phyloP scores from a whole-genome alignment of 2,329 filamentous ascomycete genomes.

The Trichoderma brevicompactum region DNA sequence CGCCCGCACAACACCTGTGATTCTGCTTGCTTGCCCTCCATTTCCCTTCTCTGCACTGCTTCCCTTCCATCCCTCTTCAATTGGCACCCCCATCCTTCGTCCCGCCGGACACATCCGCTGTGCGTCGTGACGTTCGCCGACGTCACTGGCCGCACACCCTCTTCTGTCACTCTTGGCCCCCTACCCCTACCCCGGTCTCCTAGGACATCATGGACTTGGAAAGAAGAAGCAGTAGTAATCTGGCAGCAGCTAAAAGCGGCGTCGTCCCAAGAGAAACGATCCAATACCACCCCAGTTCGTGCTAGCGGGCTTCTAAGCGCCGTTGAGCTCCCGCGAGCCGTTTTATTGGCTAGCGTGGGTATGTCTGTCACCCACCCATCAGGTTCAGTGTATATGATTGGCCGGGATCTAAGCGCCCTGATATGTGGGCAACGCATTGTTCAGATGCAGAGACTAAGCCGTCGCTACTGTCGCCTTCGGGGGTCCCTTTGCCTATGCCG shows the following conservation, averaged over 20 bases:
- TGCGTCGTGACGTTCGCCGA: conserved; percentile 26
- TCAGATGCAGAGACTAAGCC: conserved; percentile 27
- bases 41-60: background rate
- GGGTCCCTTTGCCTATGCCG: conserved; percentile 14
- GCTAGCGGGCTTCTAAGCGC: conserved; percentile 42
- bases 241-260: conserved; percentile 25
- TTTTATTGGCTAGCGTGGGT: conserved; percentile 38
- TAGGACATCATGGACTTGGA: conserved; percentile 15
- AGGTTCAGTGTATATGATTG: conserved; percentile 40
- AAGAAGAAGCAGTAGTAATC: background rate
- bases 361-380: conserved; percentile 41
- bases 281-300: conserved; percentile 37
- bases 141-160: conserved; percentile 29
- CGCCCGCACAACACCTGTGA: background rate
- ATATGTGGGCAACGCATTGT: conserved; percentile 29
- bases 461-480: conserved; percentile 25
- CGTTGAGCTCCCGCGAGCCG: conserved; percentile 33
- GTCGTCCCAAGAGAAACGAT: conserved; percentile 22
- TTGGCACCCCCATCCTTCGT: conserved; percentile 14
- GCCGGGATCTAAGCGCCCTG: conserved; percentile 42
- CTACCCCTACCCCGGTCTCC: conserved; percentile 14
- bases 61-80: conserved; percentile 17
- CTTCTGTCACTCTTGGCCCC: conserved; percentile 6
- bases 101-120: conserved; percentile 20
- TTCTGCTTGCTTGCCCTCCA: background rate